phyloP scores from a whole-genome alignment of 805 yeast genomes.

The Clavispora fructus region DNA sequence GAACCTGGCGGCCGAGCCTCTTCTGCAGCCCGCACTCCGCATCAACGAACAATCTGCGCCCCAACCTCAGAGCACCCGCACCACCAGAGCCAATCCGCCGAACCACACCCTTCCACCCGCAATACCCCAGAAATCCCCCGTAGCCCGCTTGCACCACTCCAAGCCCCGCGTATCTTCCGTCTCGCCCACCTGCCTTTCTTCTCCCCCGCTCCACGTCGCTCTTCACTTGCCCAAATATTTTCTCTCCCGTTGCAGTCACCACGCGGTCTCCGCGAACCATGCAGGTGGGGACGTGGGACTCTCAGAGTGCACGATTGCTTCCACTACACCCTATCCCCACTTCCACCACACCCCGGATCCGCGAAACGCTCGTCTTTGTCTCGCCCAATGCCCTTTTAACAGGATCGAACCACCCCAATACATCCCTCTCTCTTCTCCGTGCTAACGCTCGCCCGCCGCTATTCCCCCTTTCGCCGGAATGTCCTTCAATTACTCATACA shows the following conservation, averaged over 20 bases:
- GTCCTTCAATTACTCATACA: constrained; percentile 30
- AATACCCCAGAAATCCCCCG: too few species aligned
- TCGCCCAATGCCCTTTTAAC: not conserved
- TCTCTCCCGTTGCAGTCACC: not conserved
- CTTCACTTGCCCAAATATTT: not conserved
- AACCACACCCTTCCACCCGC: too few species aligned
- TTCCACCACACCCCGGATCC: not conserved
- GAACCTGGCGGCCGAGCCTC: not conserved
- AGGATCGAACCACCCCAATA: not conserved
- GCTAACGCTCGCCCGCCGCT: not conserved
- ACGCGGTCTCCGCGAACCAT: not conserved
- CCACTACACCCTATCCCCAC: not conserved
- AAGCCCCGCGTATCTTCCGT: too few species aligned
- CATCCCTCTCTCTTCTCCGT: not conserved
- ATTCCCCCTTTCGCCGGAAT: constrained; percentile 7
- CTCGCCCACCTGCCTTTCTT: too few species aligned
- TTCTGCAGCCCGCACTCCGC: not conserved
- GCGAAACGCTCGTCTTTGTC: not conserved
- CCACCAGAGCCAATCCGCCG: not conserved
- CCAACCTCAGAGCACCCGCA: not conserved
- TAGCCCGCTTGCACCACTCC: too few species aligned
- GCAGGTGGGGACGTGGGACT: not conserved
- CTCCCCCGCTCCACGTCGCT: too few species aligned
- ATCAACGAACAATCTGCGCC: not conserved
- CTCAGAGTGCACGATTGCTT: not conserved